These are phyloP conservation scores for Hondaea fermentalgiana DNA, from an alignment of 108 stramenopile genomes.

Conservation along the genomic window DNA sequence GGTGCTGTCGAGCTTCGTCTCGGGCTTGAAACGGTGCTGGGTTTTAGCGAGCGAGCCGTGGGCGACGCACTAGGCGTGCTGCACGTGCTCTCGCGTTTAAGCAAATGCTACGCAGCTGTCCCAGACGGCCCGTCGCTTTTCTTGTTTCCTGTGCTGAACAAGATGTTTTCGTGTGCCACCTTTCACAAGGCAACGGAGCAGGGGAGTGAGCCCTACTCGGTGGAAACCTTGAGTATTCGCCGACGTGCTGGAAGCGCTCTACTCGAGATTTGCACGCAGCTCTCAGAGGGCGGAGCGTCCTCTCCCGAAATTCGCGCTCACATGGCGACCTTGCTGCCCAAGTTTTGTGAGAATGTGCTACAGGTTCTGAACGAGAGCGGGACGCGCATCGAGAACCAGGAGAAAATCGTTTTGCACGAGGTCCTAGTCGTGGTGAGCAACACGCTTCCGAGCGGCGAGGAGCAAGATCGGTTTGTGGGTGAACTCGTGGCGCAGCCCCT, in stretches of 20 bases:
- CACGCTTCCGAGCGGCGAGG: background rate
- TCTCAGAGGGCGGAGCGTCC: background rate
- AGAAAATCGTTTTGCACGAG: background rate
- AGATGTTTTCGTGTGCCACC: background rate
- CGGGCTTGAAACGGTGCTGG: background rate
- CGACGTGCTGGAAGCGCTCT: background rate
- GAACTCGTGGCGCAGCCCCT: background rate
- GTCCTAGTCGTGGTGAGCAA: constrained; percentile 4
- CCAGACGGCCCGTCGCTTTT: background rate
- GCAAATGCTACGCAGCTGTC: background rate
- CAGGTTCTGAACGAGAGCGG: background rate
- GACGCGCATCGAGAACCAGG: background rate
- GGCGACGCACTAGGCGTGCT: background rate
- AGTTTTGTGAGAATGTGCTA: background rate
- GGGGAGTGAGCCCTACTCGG: background rate
- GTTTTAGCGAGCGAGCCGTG: background rate
- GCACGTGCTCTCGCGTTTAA: constrained; percentile 3
- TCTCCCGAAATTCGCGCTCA: constrained; percentile 1
- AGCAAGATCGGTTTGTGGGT: background rate
- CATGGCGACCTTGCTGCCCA: background rate
- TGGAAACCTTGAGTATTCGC: background rate
- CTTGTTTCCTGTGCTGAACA: background rate
- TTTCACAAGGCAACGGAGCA: background rate
- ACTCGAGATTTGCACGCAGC: constrained; percentile 1
- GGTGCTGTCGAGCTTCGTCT: background rate